Base-by-base conservation (phyloP, 2,329 filamentous ascomycete species). In the Epichloe sp. region DNA sequence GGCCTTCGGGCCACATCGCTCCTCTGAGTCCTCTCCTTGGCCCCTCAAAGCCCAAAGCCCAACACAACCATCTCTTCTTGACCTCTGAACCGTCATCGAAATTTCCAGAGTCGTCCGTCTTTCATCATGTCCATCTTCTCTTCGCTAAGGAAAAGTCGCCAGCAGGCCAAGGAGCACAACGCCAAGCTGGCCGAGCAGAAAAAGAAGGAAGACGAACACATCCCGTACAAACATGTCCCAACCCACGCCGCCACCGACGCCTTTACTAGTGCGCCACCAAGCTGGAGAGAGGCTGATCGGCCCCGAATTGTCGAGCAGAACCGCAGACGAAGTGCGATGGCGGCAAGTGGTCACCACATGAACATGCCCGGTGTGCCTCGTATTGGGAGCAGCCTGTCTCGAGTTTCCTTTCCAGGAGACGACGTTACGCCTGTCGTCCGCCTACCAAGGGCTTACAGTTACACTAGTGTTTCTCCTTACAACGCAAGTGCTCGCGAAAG, bases 221-320 rank as follows among this genome's bases (percentile, higher is more conserved):
- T 65, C n/a, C 70, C 75, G 12, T 83, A 83, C 63, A 74, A 68
- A 49, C 80, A 83, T 60, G 64, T 80, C 19, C 78, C 79, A n/a
- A 81, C 70, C 14, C 80, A 84, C 60, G 80, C 80, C 31, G 77
- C 77, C 44, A 61, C 70, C 12, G 79, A 83, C 63, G 78, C 79
- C 43, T 64, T 82, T 43, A 68, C 71, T 21, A 74, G 73, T 34
- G 76, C 75, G 3, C 78, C 78, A 10, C 68, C 73, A 1, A 72
- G 68, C 55, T 79, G 72, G 71, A 72, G 71, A 47, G 58, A 62
- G 7, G 67, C 69, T 12, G 75, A 79, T 56, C 65, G 70, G 43
- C 59, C 64, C 23, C 71, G 64, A 54, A 76, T 79, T 49, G 62
- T 72, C 53, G 75, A 76, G 57, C 66, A 74, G 58, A 76, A 78